These are phyloP conservation scores for Fraxinus paxiana DNA, from an alignment of 305 asterid species.

Conservation along the genomic window DNA sequence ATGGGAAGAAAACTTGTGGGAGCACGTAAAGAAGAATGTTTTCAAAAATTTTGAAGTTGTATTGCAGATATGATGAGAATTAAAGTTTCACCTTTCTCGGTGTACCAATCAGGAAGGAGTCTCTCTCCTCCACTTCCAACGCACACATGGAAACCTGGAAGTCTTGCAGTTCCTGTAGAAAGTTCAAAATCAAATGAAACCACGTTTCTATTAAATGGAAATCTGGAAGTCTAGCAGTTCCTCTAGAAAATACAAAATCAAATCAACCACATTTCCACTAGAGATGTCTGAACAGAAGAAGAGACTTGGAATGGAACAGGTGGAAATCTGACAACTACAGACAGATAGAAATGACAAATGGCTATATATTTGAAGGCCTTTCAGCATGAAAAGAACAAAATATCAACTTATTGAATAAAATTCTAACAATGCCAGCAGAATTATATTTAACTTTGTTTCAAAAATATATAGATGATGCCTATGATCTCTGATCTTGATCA, in stretches of 20 bases:
- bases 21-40: neutral
- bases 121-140: constrained; percentile 99
- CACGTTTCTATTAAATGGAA: constrained; percentile 41
- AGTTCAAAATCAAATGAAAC: constrained; percentile 11
- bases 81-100: constrained; percentile 63
- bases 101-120: constrained; percentile 92
- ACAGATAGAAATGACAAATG: neutral
- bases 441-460: neutral
- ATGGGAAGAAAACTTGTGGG: neutral
- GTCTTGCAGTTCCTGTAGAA: constrained; percentile 81
- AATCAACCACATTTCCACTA: constrained; percentile 8
- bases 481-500: neutral
- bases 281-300: constrained; percentile 16
- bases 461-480: neutral
- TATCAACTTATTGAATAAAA: neutral
- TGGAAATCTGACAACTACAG: neutral
- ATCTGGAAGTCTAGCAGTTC: constrained; percentile 92
- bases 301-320: constrained; percentile 6
- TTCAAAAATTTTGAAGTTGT: neutral
- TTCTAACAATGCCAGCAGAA: neutral
- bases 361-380: neutral
- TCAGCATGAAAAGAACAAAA: neutral
- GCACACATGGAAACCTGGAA: constrained; percentile 88
- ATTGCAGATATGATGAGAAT: neutral
- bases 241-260: constrained; percentile 39